phyloP scores from a whole-genome alignment of 257 asterid genomes.

The Scutellaria minor region DNA sequence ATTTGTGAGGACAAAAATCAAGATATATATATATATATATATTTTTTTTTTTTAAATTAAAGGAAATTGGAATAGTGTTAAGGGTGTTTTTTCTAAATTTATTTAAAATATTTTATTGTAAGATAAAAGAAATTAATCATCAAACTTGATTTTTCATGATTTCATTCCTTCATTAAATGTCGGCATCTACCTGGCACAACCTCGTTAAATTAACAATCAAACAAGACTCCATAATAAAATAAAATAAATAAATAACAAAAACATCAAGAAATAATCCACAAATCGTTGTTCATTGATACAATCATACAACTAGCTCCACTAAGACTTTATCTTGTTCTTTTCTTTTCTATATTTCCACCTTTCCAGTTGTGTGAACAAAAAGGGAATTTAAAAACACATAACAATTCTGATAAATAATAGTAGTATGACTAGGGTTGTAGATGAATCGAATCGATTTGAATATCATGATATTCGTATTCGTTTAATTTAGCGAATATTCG shows the following conservation, averaged over 20 bases:
- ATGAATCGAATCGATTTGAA: too few relatives aligned
- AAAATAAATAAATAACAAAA: too few relatives aligned
- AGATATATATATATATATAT: too few relatives aligned
- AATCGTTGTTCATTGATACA: constrained; percentile 11
- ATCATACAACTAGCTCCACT: not conserved
- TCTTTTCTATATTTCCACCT: not conserved
- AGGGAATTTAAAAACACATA: not conserved
- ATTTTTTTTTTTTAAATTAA: not conserved
- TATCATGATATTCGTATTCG: too few relatives aligned
- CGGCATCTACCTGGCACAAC: not conserved
- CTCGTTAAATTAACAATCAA: not conserved
- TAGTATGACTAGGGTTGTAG: too few relatives aligned
- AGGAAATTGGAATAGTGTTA: too few relatives aligned
- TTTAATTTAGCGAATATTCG: too few relatives aligned
- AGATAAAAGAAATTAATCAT: not conserved
- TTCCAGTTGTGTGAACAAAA: constrained; percentile 31
- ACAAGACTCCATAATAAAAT: not conserved
- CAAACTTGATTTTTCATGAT: not conserved
- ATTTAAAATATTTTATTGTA: not conserved
- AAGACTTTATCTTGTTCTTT: not conserved
- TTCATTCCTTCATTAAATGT: not conserved
- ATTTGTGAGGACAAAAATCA: not conserved
- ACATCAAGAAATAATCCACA: too few relatives aligned
- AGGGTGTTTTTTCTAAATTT: not conserved
- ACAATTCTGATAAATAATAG: too few relatives aligned